Conservation (phyloP, 2,329 filamentous ascomycete species). For the Aspergillus sp. region DNA sequence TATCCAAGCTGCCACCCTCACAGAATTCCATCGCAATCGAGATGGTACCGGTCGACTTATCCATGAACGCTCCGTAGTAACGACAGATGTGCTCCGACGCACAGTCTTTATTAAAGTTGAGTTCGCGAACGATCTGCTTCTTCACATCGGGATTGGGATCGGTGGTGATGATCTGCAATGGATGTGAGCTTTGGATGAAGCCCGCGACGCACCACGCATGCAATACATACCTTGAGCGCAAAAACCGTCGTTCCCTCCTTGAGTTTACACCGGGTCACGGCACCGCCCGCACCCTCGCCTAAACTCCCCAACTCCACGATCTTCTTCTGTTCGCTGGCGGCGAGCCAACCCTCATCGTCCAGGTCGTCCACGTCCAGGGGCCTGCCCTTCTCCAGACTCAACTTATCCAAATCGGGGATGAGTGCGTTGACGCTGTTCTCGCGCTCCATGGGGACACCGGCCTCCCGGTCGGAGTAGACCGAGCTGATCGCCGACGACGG, state of each 20-base stretch:
- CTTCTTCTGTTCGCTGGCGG: conserved; percentile 82
- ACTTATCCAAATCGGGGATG: conserved; percentile 73
- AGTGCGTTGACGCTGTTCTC: conserved; percentile 77
- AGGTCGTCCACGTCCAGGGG: conserved; percentile 89
- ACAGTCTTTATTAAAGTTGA: conserved; percentile 97
- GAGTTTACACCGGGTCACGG: conserved; percentile 85
- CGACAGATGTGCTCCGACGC: conserved; percentile 94
- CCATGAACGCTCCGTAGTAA: conserved; percentile 96
- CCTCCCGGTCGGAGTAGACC: conserved; percentile 76
- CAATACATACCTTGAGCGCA: conserved; percentile 75
- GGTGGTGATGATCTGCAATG: conserved; percentile 83
- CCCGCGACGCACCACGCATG: not conserved
- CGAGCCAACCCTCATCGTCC: conserved; percentile 92
- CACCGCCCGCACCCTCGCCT: conserved; percentile 92
- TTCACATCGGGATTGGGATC: conserved; percentile 97
- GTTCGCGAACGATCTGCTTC: conserved; percentile 94
- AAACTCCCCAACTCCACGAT: conserved; percentile 86
- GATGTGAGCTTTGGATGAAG: conserved; percentile 13
- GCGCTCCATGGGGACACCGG: conserved; percentile 73
- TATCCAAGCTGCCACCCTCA: conserved; percentile 92
- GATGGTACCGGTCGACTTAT: conserved; percentile 93
- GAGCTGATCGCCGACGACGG: conserved; percentile 86
- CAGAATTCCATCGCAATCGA: conserved; percentile 99
- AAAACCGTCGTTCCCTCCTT: conserved; percentile 93
- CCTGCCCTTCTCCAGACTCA: conserved; percentile 77